These are phyloP conservation scores for Ensete ventricosum DNA, from an alignment of 176 grass and related monocot genomes.

Conservation along the genomic window DNA sequence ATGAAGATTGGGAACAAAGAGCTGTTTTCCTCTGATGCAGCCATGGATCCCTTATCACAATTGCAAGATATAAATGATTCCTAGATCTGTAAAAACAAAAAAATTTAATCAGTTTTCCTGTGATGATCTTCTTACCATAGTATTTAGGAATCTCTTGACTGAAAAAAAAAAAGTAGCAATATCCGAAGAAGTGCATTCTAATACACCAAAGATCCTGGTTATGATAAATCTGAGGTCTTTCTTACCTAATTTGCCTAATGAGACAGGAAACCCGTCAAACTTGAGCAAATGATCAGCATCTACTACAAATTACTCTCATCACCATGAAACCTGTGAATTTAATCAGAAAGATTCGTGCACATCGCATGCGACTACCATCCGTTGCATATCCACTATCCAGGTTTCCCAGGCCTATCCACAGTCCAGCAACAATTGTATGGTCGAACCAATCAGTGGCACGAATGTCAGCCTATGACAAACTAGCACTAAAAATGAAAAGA, in stretches of 20 bases:
- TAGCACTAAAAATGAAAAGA: neutral
- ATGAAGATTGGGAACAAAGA: conserved; percentile 95
- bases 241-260: neutral
- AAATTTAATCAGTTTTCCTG: neutral
- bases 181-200: neutral
- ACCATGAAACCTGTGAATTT: too few species aligned
- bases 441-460: neutral
- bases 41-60: conserved; percentile 35
- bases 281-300: too few species aligned
- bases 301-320: too few species aligned
- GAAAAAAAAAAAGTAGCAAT: neutral
- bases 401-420: neutral
- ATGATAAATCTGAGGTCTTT: neutral
- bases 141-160: neutral
- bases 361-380: too few species aligned
- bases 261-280: neutral
- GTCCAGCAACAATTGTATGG: too few species aligned
- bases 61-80: neutral
- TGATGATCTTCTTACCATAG: neutral
- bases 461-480: neutral
- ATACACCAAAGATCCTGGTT: neutral
- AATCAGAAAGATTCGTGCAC: too few species aligned
- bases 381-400: neutral
- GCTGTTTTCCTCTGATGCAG: conserved; percentile 77
- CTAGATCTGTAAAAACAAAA: neutral